Evolutionary conservation across 116 monocot genomes (phyloP), one percentile per base, ranked within the genome.

Genomic region (Iris pallida): DNA sequence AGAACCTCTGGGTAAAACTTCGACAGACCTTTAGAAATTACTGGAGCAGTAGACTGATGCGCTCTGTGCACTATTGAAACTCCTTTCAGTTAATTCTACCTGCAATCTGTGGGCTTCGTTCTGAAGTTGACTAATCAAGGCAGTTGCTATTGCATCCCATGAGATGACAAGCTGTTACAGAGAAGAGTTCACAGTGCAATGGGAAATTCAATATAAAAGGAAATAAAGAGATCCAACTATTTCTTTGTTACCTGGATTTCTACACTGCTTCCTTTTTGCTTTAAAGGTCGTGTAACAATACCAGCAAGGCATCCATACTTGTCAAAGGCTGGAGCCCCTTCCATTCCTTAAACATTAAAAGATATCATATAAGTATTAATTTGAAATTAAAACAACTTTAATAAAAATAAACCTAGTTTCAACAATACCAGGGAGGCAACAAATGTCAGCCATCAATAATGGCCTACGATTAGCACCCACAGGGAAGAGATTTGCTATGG

Each of bases 251-350:
- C 96, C 89, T 96, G 96, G 73, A 96, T 86, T 77, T 96, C 96
- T 53, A 73, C 80, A 77, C 52, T 78, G 42, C 74, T 70, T 7
- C 74, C 82, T 74, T 74, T 89, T 81, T 85, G 89, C 64, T 78
- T 84, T 47, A 96, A 59, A 42, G 96, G 96, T 59, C 55, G 71
- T 18, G 78, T 75, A 20, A 96, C 62, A 62, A 96, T 73, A 53
- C 96, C 96, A 74, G 71, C 45, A 75, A 96, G 89, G 71, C 59
- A 67, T 42, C 71, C 84, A 63, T 81, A 49, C 47, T 47, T 78
- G 69, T 92, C 87, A 79, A 91, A 89, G 68, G 89, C 89, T 53
- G 89, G 88, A 65, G 74, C 85, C 60, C 96, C 96, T 81, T 96
- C 96, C 83, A 83, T 92, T 77, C 96, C 96, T 96, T 60, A 55